Conservation (phyloP, 2,329 filamentous ascomycete species). For the Nemania bipapillata region DNA sequence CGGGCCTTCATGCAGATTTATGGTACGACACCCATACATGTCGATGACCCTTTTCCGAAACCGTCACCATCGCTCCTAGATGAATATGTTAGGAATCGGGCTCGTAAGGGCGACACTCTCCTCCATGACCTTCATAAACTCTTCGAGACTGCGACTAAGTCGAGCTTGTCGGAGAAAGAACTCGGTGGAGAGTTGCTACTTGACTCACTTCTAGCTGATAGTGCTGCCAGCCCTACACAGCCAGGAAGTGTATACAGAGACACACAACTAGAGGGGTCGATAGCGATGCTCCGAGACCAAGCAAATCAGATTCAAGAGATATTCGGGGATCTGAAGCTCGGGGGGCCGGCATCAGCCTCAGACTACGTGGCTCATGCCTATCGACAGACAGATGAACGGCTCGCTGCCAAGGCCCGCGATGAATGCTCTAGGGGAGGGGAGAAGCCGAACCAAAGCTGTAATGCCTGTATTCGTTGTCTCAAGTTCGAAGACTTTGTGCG, state of each 20-base stretch:
- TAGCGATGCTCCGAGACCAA: slow-evolving; percentile 44
- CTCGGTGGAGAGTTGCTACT: slow-evolving; percentile 43
- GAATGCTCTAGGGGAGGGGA: slow-evolving; percentile 19
- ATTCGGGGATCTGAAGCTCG: slow-evolving; percentile 41
- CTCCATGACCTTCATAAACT: slow-evolving; percentile 44
- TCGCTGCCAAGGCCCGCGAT: slow-evolving; percentile 32
- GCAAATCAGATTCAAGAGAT: slow-evolving; percentile 39
- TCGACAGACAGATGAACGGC: slow-evolving; percentile 36
- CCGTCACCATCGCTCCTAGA: slow-evolving; percentile 37
- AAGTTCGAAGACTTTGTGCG: slow-evolving; percentile 41
- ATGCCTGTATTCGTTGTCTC: slow-evolving; percentile 31
- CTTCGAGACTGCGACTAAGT: slow-evolving; percentile 46
- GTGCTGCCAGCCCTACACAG: slow-evolving; percentile 30
- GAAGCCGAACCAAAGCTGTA: slow-evolving; percentile 8
- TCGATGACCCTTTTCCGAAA: slow-evolving; percentile 22
- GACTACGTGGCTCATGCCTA: slow-evolving; percentile 46
- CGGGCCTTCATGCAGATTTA: slow-evolving; percentile 44
- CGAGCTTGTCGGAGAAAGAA: slow-evolving; percentile 43
- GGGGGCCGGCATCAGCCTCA: slow-evolving; percentile 30
- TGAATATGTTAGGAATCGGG: slow-evolving; percentile 44
- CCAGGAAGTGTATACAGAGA: slow-evolving; percentile 45
- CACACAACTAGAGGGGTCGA: slow-evolving; percentile 47
- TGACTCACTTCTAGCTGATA: slow-evolving; percentile 47
- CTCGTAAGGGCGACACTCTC: slow-evolving; percentile 44
- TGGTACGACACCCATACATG: slow-evolving; percentile 40